These are phyloP conservation scores for Venturia effusa DNA, from an alignment of 2,329 filamentous ascomycete genomes.

Conservation along the genomic window DNA sequence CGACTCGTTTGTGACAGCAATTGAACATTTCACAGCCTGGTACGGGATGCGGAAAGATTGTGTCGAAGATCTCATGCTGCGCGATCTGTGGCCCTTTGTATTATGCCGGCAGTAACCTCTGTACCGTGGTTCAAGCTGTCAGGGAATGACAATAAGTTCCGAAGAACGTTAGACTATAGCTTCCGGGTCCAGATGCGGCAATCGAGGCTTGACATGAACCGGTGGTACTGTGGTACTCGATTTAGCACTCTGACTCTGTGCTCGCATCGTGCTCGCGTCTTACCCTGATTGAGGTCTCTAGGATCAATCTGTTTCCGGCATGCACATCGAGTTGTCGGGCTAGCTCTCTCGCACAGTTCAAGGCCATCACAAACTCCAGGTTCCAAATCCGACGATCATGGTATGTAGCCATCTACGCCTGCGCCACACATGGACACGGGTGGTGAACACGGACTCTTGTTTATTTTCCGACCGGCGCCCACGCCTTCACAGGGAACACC, in stretches of 20 bases:
- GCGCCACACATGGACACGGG: not conserved
- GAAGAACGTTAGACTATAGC: not conserved
- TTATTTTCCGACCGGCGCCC: not conserved
- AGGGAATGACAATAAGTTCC: slow-evolving; percentile 4
- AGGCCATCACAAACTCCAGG: not conserved
- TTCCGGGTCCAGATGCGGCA: slow-evolving; percentile 1
- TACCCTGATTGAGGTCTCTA: not conserved
- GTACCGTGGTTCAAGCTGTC: slow-evolving; percentile 2
- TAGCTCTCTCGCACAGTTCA: not conserved
- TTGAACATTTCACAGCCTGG: not conserved
- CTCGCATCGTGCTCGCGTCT: not conserved
- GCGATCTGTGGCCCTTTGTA: not conserved
- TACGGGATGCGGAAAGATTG: not conserved
- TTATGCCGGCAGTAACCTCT: not conserved
- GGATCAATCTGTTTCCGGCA: not conserved
- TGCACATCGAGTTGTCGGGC: not conserved
- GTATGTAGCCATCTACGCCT: not conserved
- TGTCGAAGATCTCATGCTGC: not conserved
- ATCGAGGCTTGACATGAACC: not conserved
- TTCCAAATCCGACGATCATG: not conserved
- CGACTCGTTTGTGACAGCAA: not conserved
- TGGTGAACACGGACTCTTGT: not conserved
- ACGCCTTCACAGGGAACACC: not conserved
- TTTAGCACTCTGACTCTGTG: slow-evolving; percentile 1
- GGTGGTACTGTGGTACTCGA: slow-evolving; percentile 3